Base-by-base conservation (phyloP, 768 basidiomycete species). In the Krasilnikovozyma curviuscula region DNA sequence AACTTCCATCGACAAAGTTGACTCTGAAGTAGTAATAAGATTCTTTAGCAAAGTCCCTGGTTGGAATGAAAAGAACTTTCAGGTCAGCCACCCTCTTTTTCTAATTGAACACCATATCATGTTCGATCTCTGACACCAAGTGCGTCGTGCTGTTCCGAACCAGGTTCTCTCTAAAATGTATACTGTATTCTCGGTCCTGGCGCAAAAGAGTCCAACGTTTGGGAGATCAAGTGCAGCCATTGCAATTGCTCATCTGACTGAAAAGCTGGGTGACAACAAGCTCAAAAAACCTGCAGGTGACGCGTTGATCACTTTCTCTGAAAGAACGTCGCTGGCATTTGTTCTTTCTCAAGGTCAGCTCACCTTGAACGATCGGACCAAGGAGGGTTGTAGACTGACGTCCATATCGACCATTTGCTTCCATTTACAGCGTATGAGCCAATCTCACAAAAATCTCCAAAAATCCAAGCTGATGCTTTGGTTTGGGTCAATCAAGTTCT, bases 31-130 rank as follows among this genome's bases (percentile, higher is more conserved):
- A 5, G 58, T 98, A 31, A 75, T 95, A 18, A 73, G 91, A 23
- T 78, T 81, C 55, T 66, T 97, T 50, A 78, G 75, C 3, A 97
- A 91, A 70, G 85, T 83, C 34, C 70, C 69, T 54, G 86, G 89
- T 2, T 95, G 86, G 88, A 74, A 71, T n/a, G 93, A 98, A 68
- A 97, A 93, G 70, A 98, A 97, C 59, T 98, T 98, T 56, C 91
- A 98, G 69, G 89, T 82, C 51, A 48, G 64, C 56, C 8, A 5
- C 7, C 9, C n/a, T 23, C 8, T 38, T 3, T 8, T 9, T 19
- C 9, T 27, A 24, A 16, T 35, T n/a, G 21, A 14, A 31, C 2
- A n/a, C 33, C 12, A 34, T 34, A 12, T 34, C 13, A 35, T 7
- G 3, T n/a, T 8, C 33, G 30, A 19, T 24, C 16, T 2, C 28